These are phyloP conservation scores for Fusarium buxicola DNA, from an alignment of 2,329 filamentous ascomycete genomes.

Conservation along the genomic window DNA sequence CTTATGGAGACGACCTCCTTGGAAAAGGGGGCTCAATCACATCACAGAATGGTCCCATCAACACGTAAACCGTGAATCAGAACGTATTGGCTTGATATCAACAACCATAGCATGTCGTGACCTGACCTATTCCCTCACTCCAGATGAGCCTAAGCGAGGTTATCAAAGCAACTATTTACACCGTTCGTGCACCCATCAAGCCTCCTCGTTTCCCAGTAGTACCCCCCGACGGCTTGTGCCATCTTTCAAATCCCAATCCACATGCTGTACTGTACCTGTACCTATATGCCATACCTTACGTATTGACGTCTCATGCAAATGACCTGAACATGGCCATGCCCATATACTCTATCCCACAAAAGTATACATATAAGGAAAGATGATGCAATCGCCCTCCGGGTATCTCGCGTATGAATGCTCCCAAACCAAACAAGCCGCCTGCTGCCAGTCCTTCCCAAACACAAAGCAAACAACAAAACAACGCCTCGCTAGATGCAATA, in stretches of 20 bases:
- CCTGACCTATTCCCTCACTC: background rate
- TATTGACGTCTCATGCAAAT: slow-evolving; percentile 1
- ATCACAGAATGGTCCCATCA: background rate
- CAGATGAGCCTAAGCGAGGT: background rate
- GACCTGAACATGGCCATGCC: background rate
- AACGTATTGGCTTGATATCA: background rate
- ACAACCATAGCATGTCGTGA: background rate
- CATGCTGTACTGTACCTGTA: no score
- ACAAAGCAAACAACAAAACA: slow-evolving; percentile 27
- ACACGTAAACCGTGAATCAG: background rate
- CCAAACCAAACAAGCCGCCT: slow-evolving; percentile 13
- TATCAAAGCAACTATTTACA: slow-evolving; percentile 8
- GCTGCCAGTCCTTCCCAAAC: background rate
- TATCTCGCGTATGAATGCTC: slow-evolving; percentile 34
- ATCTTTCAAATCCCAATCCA: background rate
- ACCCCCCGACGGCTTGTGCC: slow-evolving; percentile 14
- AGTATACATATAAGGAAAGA: slow-evolving; percentile 14
- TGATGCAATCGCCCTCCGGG: slow-evolving; percentile 21
- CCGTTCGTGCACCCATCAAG: background rate
- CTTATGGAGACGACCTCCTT: background rate
- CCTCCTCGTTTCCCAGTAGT: background rate
- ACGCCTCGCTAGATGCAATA: slow-evolving; percentile 49
- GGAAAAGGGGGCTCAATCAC: background rate
- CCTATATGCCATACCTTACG: background rate
- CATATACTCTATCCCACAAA: background rate